Conservation (phyloP, 148 eudicot genomes). For the Silene latifolia region DNA sequence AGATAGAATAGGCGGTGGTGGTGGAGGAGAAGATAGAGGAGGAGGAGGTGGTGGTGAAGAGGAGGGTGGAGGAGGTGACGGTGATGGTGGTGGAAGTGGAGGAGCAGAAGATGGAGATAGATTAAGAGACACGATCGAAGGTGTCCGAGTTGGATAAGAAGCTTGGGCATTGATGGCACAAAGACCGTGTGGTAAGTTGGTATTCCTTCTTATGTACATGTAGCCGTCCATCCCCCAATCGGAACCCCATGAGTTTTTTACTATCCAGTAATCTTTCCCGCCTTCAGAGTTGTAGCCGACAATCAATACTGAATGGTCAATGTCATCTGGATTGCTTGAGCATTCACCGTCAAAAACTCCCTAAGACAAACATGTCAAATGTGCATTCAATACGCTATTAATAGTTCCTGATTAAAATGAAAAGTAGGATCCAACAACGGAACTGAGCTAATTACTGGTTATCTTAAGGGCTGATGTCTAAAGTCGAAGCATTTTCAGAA, state of each 20-base stretch:
- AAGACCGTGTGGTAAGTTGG: conserved; percentile 35
- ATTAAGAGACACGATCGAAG: conserved; percentile 19
- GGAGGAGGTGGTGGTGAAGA: background rate
- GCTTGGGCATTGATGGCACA: conserved; percentile 70
- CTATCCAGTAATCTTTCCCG: conserved; percentile 61
- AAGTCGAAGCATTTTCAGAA: too few species aligned
- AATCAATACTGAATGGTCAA: conserved; percentile 55
- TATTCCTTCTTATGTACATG: conserved; percentile 42
- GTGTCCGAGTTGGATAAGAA: conserved; percentile 52
- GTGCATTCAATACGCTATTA: too few species aligned
- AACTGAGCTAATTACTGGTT: too few species aligned
- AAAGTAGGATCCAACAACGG: background rate
- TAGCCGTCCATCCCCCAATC: conserved; percentile 68
- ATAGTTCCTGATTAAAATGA: background rate
- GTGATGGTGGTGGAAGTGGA: background rate
- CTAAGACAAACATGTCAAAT: conserved; percentile 25
- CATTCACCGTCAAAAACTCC: conserved; percentile 65
- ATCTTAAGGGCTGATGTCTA: too few species aligned
- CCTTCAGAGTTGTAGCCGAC: conserved; percentile 54
- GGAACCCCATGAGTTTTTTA: conserved; percentile 76
- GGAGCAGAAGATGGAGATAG: background rate
- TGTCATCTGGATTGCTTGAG: conserved; percentile 54
- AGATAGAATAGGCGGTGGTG: background rate
- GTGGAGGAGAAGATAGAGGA: background rate
- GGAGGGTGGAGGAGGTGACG: background rate